phyloP scores from a whole-genome alignment of 2,329 filamentous ascomycete genomes.

The Trichoderma breve region DNA sequence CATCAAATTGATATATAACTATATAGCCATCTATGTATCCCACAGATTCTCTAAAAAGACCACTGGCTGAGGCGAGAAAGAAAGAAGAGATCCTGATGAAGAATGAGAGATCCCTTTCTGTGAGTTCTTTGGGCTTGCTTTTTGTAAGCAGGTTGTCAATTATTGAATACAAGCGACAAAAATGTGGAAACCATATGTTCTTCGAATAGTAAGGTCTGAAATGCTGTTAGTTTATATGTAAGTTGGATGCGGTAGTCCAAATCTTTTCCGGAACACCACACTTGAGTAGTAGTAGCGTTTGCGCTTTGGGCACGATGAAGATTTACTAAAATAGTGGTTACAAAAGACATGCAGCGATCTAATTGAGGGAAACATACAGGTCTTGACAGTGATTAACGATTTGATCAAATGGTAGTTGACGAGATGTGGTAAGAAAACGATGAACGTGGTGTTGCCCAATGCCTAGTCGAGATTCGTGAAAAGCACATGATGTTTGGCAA shows the following conservation, averaged over 20 bases:
- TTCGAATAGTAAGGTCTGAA: not conserved
- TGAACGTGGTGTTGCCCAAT: not conserved
- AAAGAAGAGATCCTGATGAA: not conserved
- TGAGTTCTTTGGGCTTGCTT: not conserved
- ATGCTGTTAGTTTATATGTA: not conserved
- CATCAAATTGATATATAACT: not conserved
- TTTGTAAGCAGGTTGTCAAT: too few relatives aligned
- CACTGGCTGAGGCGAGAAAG: not conserved
- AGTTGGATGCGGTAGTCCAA: not conserved
- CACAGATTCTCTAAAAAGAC: not conserved
- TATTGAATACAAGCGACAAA: too few relatives aligned
- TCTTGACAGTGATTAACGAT: too few relatives aligned
- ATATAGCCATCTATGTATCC: not conserved
- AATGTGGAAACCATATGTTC: not conserved
- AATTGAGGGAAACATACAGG: not conserved
- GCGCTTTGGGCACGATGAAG: too few relatives aligned
- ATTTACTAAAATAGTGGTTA: not conserved
- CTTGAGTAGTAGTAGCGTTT: too few relatives aligned
- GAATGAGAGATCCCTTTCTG: not conserved
- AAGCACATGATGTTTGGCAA: not conserved
- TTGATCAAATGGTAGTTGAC: not conserved
- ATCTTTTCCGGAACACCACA: too few relatives aligned
- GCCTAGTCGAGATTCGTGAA: not conserved
- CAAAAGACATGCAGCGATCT: not conserved
- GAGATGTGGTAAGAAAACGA: not conserved